These are phyloP conservation scores for Lagenidium sp. DNA, from an alignment of 352 stramenopile genomes.

Conservation along the genomic window DNA sequence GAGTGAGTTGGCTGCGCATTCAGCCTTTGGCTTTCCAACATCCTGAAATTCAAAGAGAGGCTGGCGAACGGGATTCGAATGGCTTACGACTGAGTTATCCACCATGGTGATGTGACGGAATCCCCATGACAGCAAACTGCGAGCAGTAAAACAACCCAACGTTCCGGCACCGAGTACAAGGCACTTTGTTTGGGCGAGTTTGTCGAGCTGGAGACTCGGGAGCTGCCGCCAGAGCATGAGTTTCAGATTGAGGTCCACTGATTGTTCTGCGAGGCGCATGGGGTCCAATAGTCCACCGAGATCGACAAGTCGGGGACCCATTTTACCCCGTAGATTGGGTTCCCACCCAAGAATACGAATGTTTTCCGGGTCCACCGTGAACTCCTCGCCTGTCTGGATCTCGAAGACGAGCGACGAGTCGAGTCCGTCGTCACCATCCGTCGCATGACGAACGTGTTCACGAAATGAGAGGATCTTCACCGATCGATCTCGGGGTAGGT, in stretches of 20 bases:
- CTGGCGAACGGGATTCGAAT: slow-evolving; percentile 98
- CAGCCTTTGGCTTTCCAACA: slow-evolving; percentile 91
- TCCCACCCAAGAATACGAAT: slow-evolving; percentile 64
- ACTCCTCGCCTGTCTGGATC: slow-evolving; percentile 17
- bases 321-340: slow-evolving; percentile 58
- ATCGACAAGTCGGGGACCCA: slow-evolving; percentile 68
- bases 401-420: slow-evolving; percentile 50
- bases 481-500: slow-evolving; percentile 18
- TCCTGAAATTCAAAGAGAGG: slow-evolving; percentile 94
- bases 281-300: slow-evolving; percentile 65
- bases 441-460: slow-evolving; percentile 54
- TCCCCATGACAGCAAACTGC: slow-evolving; percentile 95
- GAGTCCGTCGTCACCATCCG: slow-evolving; percentile 35
- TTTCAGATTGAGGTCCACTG: slow-evolving; percentile 98
- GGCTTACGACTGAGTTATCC: slow-evolving; percentile 95
- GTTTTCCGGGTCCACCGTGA: slow-evolving; percentile 6
- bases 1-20: slow-evolving; percentile 90
- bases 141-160: slow-evolving; percentile 95
- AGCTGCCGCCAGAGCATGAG: slow-evolving; percentile 98
- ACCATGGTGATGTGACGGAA: slow-evolving; percentile 97
- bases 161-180: slow-evolving; percentile 94
- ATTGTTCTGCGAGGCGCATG: slow-evolving; percentile 90
- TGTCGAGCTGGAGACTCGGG: slow-evolving; percentile 89
- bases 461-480: slow-evolving; percentile 61
- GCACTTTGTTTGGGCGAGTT: slow-evolving; percentile 88